These are phyloP conservation scores for Tetrapisispora pingtungensis DNA, from an alignment of 805 yeast genomes.

Conservation along the genomic window DNA sequence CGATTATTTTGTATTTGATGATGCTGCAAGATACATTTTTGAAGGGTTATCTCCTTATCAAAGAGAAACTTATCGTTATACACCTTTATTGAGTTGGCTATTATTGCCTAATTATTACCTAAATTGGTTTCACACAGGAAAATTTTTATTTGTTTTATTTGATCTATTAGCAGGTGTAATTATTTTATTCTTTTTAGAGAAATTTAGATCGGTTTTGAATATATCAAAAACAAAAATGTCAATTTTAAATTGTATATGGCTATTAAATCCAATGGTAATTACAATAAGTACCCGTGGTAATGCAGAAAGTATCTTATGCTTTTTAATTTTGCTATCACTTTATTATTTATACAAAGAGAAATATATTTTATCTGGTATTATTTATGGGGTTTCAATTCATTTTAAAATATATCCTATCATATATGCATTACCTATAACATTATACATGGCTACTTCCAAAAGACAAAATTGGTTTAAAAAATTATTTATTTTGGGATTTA, in stretches of 20 bases:
- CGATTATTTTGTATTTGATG: constrained; percentile 88
- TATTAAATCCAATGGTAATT: constrained; percentile 88
- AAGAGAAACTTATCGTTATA: constrained; percentile 86
- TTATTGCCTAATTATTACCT: constrained; percentile 52
- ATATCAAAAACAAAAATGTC: constrained; percentile 9
- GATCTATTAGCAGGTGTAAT: constrained; percentile 75
- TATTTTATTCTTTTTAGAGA: constrained; percentile 34
- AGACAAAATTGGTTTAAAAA: constrained; percentile 32
- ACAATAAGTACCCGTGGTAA: constrained; percentile 91
- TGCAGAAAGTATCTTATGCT: constrained; percentile 81
- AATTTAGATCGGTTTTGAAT: not conserved
- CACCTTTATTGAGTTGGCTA: constrained; percentile 83
- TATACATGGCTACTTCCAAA: constrained; percentile 24
- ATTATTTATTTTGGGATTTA: constrained; percentile 34
- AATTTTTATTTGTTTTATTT: constrained; percentile 61
- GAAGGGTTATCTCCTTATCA: constrained; percentile 58
- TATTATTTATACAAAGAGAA: constrained; percentile 33
- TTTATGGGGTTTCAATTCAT: constrained; percentile 75
- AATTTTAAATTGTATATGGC: constrained; percentile 57
- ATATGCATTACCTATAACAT: constrained; percentile 59
- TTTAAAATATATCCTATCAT: constrained; percentile 88
- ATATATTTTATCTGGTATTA: constrained; percentile 33
- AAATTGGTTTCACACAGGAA: constrained; percentile 61
- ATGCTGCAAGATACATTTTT: constrained; percentile 69
- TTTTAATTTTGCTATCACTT: constrained; percentile 53